These are phyloP conservation scores for Tripidium arundinaceum DNA, from an alignment of 202 grass and related monocot genomes.

Conservation along the genomic window DNA sequence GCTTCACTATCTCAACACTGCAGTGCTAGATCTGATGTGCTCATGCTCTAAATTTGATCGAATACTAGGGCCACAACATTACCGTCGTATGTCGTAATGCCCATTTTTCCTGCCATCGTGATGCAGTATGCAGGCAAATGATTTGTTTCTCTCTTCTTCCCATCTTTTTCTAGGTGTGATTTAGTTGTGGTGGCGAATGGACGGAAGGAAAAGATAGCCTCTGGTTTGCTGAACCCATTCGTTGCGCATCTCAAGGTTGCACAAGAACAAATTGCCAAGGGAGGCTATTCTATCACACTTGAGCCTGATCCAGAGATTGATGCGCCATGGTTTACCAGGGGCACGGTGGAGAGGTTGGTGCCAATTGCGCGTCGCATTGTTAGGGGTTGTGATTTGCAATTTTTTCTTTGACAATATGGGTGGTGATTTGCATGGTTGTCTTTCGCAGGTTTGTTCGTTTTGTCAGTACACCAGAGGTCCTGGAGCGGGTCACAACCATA, in stretches of 20 bases:
- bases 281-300: constrained; percentile 86
- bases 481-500: constrained; percentile 83
- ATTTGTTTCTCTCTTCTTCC: not conserved
- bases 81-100: too few species aligned
- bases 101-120: too few species aligned
- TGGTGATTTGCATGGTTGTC: too few species aligned
- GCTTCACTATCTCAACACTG: not conserved
- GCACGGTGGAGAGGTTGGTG: constrained; percentile 75
- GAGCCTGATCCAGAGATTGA: constrained; percentile 45
- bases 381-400: too few species aligned
- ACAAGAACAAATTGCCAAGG: constrained; percentile 86
- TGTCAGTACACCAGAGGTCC: constrained; percentile 90
- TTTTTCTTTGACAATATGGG: too few species aligned
- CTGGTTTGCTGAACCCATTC: constrained; percentile 84
- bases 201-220: constrained; percentile 84
- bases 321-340: constrained; percentile 76
- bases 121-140: not conserved
- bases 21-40: constrained; percentile 6
- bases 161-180: constrained; percentile 62
- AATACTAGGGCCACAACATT: not conserved
- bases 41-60: not conserved
- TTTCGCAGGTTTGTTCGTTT: constrained; percentile 87
- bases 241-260: constrained; percentile 74
- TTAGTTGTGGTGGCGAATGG: constrained; percentile 79
- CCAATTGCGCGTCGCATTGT: too few species aligned